phyloP scores from a whole-genome alignment of 345 rosid species.

The Pseudoturritis turrita region DNA sequence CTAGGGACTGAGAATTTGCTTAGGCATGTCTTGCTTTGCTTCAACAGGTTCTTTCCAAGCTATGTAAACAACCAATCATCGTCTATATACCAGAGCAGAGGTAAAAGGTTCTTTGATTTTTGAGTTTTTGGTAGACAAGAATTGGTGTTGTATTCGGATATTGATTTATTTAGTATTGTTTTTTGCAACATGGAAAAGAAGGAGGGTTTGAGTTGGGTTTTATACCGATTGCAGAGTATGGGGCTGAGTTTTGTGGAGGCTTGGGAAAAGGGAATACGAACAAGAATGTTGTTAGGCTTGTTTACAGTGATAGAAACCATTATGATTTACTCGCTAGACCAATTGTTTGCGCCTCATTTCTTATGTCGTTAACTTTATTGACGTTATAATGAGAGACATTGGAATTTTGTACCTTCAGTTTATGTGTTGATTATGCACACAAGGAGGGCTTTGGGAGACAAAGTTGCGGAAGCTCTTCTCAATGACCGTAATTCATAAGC shows the following conservation, averaged over 20 bases:
- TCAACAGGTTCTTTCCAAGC: conserved; percentile 74
- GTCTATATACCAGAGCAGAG: conserved; percentile 91
- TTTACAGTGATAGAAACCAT: conserved; percentile 79
- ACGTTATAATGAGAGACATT: too few relatives aligned
- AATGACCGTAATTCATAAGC: too few relatives aligned
- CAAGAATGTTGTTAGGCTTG: conserved; percentile 68
- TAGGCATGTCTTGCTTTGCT: conserved; percentile 1
- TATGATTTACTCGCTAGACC: conserved; percentile 57
- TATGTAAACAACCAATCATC: conserved; percentile 65
- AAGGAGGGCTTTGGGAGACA: too few relatives aligned
- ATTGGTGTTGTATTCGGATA: background rate
- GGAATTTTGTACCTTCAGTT: too few relatives aligned
- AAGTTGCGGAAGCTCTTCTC: too few relatives aligned
- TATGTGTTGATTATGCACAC: too few relatives aligned
- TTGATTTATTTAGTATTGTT: background rate
- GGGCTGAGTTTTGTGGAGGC: conserved; percentile 61
- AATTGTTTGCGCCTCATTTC: too few relatives aligned
- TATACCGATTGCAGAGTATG: conserved; percentile 85
- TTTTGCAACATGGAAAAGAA: conserved; percentile 50
- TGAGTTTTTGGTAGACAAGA: background rate
- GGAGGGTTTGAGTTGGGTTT: too few relatives aligned
- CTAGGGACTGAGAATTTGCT: too few relatives aligned
- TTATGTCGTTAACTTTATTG: too few relatives aligned
- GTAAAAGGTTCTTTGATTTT: conserved; percentile 24
- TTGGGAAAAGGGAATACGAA: conserved; percentile 46